phyloP scores from a whole-genome alignment of 2,329 filamentous ascomycete species.

The Daldinia eschscholtzii region DNA sequence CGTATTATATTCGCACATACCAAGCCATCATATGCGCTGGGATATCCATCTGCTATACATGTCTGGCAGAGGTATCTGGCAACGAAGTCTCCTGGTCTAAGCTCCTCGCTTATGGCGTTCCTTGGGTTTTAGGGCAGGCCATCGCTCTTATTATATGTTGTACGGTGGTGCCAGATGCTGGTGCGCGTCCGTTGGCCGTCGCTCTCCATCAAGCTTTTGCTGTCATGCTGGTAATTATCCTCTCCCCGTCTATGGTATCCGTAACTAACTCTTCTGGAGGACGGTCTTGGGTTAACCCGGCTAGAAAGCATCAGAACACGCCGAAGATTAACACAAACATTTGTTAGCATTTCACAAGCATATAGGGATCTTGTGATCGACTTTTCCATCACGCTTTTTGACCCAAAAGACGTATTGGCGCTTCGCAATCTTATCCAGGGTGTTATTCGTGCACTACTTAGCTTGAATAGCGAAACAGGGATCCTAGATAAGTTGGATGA shows the following conservation, averaged over 20 bases:
- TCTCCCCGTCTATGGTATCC: not conserved
- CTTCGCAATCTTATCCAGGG: conserved; percentile 68
- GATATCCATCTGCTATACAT: conserved; percentile 67
- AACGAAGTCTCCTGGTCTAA: conserved; percentile 62
- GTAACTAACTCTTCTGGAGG: conserved; percentile 46
- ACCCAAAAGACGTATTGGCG: conserved; percentile 62
- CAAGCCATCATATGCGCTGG: conserved; percentile 68
- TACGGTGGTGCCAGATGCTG: conserved; percentile 66
- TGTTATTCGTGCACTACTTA: conserved; percentile 66
- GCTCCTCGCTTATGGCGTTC: conserved; percentile 65
- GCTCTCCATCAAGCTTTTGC: conserved; percentile 61
- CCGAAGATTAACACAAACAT: conserved; percentile 62
- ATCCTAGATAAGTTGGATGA: conserved; percentile 57
- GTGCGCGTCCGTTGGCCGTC: conserved; percentile 64
- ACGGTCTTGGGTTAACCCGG: conserved; percentile 56
- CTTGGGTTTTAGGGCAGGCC: conserved; percentile 68
- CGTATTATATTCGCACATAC: conserved; percentile 68
- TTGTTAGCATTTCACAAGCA: conserved; percentile 68
- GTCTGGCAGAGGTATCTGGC: conserved; percentile 62
- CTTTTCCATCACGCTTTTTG: conserved; percentile 67
- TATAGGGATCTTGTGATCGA: conserved; percentile 69
- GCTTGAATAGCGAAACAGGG: conserved; percentile 63
- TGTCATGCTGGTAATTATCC: conserved; percentile 59
- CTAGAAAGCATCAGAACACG: conserved; percentile 54
- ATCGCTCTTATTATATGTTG: conserved; percentile 64